phyloP scores from a whole-genome alignment of 177 flowering plant genomes.

The Tripterygium wilfordii region DNA sequence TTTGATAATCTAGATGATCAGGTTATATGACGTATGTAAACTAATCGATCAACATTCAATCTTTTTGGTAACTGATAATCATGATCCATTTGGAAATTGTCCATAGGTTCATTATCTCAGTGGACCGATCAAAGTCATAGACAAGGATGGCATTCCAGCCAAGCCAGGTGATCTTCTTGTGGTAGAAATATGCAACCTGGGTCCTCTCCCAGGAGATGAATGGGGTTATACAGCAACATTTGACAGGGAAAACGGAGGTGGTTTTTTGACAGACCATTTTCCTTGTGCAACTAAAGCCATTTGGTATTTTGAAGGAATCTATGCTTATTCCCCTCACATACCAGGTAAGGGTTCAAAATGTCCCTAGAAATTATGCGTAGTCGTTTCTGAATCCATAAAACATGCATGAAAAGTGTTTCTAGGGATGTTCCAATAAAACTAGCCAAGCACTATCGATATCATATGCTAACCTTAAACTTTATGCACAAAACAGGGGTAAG shows the following conservation, averaged over 20 bases:
- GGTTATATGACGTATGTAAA: not conserved
- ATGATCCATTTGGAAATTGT: not conserved
- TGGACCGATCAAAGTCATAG: conserved; percentile 77
- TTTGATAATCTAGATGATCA: too few species aligned
- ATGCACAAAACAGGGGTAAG: conserved; percentile 54
- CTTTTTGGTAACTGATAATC: not conserved
- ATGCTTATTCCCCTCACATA: conserved; percentile 88
- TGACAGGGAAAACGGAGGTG: conserved; percentile 97
- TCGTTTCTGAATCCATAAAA: too few species aligned
- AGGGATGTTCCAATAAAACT: too few species aligned
- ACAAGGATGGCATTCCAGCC: conserved; percentile 67
- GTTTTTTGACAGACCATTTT: conserved; percentile 91
- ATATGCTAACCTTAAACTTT: not conserved
- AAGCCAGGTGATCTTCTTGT: conserved; percentile 87
- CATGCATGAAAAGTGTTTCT: too few species aligned
- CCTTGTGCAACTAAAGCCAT: conserved; percentile 93
- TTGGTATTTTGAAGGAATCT: conserved; percentile 97
- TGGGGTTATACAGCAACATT: conserved; percentile 90
- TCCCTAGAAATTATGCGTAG: too few species aligned
- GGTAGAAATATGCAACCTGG: conserved; percentile 91
- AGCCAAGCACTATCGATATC: too few species aligned
- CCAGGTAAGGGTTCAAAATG: conserved; percentile 48
- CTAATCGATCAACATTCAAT: too few species aligned
- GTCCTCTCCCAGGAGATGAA: conserved; percentile 95
- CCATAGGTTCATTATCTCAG: conserved; percentile 83